These are phyloP conservation scores for Chenopodium quinoa DNA, from an alignment of 148 eudicot species.

Conservation along the genomic window DNA sequence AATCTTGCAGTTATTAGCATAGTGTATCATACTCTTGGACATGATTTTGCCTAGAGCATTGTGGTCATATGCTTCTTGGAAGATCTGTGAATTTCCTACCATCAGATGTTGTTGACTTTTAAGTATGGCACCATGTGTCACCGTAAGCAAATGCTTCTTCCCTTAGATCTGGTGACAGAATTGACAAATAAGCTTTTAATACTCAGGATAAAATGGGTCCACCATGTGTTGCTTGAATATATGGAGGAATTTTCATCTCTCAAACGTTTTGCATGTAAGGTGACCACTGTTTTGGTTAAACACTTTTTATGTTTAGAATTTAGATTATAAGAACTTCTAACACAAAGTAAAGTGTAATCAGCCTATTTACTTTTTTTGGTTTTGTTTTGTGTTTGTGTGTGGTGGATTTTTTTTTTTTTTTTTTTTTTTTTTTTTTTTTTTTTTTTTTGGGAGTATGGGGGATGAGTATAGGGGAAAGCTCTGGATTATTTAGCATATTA, in stretches of 20 bases:
- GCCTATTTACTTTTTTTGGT: too few species aligned
- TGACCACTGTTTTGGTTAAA: background rate
- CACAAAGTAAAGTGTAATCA: background rate
- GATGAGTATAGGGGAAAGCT: background rate
- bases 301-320: background rate
- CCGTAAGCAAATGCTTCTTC: background rate
- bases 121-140: too few species aligned
- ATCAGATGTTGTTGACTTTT: too few species aligned
- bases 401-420: too few species aligned
- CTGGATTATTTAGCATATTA: background rate
- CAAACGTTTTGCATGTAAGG: too few species aligned
- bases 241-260: background rate
- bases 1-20: background rate
- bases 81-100: background rate
- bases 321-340: background rate
- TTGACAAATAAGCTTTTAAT: background rate
- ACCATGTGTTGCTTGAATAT: background rate
- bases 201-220: background rate
- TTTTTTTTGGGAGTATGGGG: background rate
- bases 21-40: background rate
- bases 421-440: too few species aligned
- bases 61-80: background rate
- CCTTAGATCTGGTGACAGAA: background rate
- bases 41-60: background rate
- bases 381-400: too few species aligned